phyloP scores from a whole-genome alignment of 148 eudicot genomes.

The Rhododendron mucronatum region DNA sequence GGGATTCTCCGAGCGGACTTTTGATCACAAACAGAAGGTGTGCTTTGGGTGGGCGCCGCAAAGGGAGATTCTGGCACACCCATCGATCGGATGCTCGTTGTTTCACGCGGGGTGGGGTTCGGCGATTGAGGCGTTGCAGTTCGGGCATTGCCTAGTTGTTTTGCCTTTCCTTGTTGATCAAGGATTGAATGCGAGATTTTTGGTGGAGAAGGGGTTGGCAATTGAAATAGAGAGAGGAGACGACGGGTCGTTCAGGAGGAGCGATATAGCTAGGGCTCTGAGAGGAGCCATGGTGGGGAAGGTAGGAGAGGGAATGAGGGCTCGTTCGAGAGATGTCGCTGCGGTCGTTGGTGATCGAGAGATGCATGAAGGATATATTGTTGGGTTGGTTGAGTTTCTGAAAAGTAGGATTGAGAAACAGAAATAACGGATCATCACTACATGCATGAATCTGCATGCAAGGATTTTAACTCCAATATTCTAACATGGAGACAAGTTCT shows the following conservation, averaged over 20 bases:
- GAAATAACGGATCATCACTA: too few species aligned
- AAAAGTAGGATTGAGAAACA: background rate
- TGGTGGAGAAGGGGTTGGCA: constrained; percentile 25
- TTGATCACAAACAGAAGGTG: constrained; percentile 9
- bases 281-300: constrained; percentile 17
- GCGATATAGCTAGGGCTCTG: constrained; percentile 4
- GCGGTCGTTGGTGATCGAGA: constrained; percentile 4
- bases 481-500: too few species aligned
- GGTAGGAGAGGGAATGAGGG: constrained; percentile 10
- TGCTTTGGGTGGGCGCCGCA: constrained; percentile 30
- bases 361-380: constrained; percentile 14
- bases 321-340: constrained; percentile 8
- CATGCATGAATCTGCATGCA: too few species aligned
- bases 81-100: constrained; percentile 18
- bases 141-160: constrained; percentile 18
- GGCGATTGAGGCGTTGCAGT: constrained; percentile 15
- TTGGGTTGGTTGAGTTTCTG: constrained; percentile 4
- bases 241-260: constrained; percentile 13
- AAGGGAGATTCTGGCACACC: constrained; percentile 25
- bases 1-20: background rate
- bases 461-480: too few species aligned
- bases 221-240: constrained; percentile 24
- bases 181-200: constrained; percentile 26
- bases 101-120: constrained; percentile 34
- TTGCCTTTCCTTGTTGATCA: constrained; percentile 23